Base-by-base conservation (phyloP, 2,329 filamentous ascomycete genomes). In the Sclerotinia glacialis region DNA sequence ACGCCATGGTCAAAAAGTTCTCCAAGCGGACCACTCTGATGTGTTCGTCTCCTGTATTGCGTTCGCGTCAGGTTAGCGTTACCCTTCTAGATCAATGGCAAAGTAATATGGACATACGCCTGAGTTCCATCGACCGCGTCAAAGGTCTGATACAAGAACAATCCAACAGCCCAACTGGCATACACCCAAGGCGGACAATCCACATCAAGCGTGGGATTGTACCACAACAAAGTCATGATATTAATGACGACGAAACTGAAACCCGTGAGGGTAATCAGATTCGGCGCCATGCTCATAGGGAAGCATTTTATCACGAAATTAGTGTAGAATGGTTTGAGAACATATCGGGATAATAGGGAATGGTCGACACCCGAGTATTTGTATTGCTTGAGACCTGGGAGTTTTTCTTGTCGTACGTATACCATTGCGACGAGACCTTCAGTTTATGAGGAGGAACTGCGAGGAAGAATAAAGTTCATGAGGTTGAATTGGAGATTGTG, bases 1-100 rank as follows among this genome's bases (percentile, higher is more conserved):
- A 99, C 95, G 69, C 93, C 93, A 78, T 99, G 95, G 77, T 99
- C 95, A 77, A 99, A 99, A 31, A 99, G 86, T 78, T 99, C 95
- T 71, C 95, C 95, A 42, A 99, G 83, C 8, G 95, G 95, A 16
- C 95, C 94, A 76, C 92, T 96, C 78, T 98, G 95, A 72, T 85
- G 88, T 26, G 95, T 99, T 77, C 95, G 88, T 75, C 94, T 88
- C 66, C 90, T 47, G 37, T 40, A 28, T 31, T 23, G 37, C 34
- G 2, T 7, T 46, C 40, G 9, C 47, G 50, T 37, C 55, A 28
- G 28, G 26, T 53, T 34, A 37, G 34, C 64, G n/a, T 16, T 40
- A 26, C 23, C 28, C 44, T 34, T 40, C 16, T 34, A 18, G 14
- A 11, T 28, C 12, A 46, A 53, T 50, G 11, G 14, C 7, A 16